Conservation (phyloP, 2,329 filamentous ascomycete genomes). For the Colletotrichum tamarilloi region DNA sequence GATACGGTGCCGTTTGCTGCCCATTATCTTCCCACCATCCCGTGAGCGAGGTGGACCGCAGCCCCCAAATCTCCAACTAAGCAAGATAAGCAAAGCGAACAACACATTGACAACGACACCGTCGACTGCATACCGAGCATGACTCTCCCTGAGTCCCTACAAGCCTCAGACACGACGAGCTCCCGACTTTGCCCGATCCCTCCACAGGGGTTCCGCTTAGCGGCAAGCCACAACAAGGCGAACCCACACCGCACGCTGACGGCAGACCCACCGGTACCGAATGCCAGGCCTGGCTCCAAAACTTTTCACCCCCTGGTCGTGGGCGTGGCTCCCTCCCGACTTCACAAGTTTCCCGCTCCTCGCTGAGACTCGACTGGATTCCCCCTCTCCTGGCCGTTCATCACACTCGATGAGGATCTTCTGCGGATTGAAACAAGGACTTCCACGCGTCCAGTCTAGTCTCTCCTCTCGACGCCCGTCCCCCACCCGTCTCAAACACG, state of each 20-base stretch:
- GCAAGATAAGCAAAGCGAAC: slow-evolving; percentile 13
- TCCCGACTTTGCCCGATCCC: slow-evolving; percentile 35
- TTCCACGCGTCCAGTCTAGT: slow-evolving; percentile 26
- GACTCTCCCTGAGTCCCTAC: slow-evolving; percentile 25
- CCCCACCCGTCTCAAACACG: slow-evolving; percentile 34
- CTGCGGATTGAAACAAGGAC: slow-evolving; percentile 31
- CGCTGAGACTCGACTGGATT: neutral
- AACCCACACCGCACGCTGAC: slow-evolving; percentile 25
- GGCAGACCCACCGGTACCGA: slow-evolving; percentile 28
- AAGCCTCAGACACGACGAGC: slow-evolving; percentile 21
- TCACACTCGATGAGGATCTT: slow-evolving; percentile 23
- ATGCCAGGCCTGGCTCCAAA: slow-evolving; percentile 29
- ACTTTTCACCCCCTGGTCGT: slow-evolving; percentile 22
- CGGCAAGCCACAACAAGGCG: slow-evolving; percentile 25
- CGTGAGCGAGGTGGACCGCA: slow-evolving; percentile 13
- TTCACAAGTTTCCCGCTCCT: slow-evolving; percentile 9
- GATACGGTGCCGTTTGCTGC: slow-evolving; percentile 21
- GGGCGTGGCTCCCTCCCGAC: slow-evolving; percentile 19
- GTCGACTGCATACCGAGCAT: slow-evolving; percentile 27
- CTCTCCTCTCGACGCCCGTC: slow-evolving; percentile 5
- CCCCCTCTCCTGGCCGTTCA: slow-evolving; percentile 2
- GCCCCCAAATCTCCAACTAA: slow-evolving; percentile 28
- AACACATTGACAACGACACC: slow-evolving; percentile 6
- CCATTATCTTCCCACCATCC: slow-evolving; percentile 21
- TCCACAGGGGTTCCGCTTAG: slow-evolving; percentile 32